phyloP scores from a whole-genome alignment of 2,329 filamentous ascomycete genomes.

The Thelonectria rubi region DNA sequence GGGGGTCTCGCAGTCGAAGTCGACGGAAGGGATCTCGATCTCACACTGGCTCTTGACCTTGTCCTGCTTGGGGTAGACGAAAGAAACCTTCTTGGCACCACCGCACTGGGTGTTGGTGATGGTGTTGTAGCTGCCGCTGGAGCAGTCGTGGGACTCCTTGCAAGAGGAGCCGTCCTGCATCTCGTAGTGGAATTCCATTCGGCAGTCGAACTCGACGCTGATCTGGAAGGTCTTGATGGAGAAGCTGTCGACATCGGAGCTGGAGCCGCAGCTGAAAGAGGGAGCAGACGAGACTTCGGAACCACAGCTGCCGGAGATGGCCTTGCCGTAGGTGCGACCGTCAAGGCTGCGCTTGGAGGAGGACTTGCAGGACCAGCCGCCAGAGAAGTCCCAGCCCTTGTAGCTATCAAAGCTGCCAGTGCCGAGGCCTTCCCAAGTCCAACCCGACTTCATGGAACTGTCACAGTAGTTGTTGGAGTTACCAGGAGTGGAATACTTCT shows the following conservation, averaged over 20 bases:
- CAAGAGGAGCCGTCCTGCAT: conserved; percentile 86
- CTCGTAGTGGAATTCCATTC: conserved; percentile 85
- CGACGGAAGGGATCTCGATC: conserved; percentile 77
- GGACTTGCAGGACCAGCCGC: conserved; percentile 74
- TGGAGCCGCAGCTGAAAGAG: conserved; percentile 61
- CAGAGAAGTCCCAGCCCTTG: conserved; percentile 75
- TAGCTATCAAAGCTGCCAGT: conserved; percentile 71
- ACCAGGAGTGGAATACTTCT: conserved; percentile 70
- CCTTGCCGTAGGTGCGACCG: conserved; percentile 65
- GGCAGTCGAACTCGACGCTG: conserved; percentile 76
- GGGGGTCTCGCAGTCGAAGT: conserved; percentile 72
- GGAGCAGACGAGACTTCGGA: conserved; percentile 59
- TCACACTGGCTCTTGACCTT: conserved; percentile 68
- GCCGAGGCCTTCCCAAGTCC: conserved; percentile 73
- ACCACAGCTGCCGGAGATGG: conserved; percentile 65
- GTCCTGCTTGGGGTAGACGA: conserved; percentile 70
- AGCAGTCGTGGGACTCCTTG: conserved; percentile 79
- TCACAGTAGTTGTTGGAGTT: conserved; percentile 83
- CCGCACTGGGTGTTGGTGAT: conserved; percentile 90
- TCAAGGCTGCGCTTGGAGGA: conserved; percentile 66
- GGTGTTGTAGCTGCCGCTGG: conserved; percentile 70
- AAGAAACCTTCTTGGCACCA: conserved; percentile 83
- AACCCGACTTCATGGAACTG: conserved; percentile 73
- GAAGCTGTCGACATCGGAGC: conserved; percentile 62
- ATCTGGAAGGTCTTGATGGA: conserved; percentile 81